phyloP scores from a whole-genome alignment of 2,329 filamentous ascomycete species.

The Metarhizium album region DNA sequence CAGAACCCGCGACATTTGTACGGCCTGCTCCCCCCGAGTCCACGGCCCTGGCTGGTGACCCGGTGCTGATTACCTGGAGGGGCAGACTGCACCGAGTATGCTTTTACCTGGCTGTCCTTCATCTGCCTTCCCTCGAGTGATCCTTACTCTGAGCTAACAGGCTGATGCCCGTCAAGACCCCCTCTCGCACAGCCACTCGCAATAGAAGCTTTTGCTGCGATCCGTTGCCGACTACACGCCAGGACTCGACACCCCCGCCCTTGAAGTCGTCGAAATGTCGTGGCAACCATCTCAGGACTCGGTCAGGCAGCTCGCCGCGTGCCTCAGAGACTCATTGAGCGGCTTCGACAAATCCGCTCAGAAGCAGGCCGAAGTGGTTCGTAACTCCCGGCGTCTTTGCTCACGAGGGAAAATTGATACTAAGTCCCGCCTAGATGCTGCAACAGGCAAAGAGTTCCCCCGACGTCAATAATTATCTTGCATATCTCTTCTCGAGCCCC shows the following conservation, averaged over 20 bases:
- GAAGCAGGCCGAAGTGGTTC: conserved; percentile 80
- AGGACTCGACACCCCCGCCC: not conserved
- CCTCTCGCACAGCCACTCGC: not conserved
- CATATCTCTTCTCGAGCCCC: conserved; percentile 72
- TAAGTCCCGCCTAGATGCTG: conserved; percentile 59
- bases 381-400: conserved; percentile 18
- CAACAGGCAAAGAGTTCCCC: conserved; percentile 77
- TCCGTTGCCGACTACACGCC: not conserved
- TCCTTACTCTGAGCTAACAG: not conserved
- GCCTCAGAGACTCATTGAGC: conserved; percentile 84
- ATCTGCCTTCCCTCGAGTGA: not conserved
- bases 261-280: conserved; percentile 48
- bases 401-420: not conserved
- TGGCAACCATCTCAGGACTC: conserved; percentile 89
- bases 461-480: conserved; percentile 95
- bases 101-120: not conserved
- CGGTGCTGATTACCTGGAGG: conserved; percentile 3
- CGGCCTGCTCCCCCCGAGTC: not conserved
- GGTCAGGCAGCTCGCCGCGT: conserved; percentile 79
- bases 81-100: conserved; percentile 2
- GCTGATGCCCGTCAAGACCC: not conserved
- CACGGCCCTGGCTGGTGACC: conserved; percentile 4
- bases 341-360: conserved; percentile 68
- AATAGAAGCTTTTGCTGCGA: not conserved
- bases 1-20: not conserved